Evolutionary conservation across 2,329 filamentous ascomycete species (phyloP).

Genomic region (Neophaeococcomyces aloes): DNA sequence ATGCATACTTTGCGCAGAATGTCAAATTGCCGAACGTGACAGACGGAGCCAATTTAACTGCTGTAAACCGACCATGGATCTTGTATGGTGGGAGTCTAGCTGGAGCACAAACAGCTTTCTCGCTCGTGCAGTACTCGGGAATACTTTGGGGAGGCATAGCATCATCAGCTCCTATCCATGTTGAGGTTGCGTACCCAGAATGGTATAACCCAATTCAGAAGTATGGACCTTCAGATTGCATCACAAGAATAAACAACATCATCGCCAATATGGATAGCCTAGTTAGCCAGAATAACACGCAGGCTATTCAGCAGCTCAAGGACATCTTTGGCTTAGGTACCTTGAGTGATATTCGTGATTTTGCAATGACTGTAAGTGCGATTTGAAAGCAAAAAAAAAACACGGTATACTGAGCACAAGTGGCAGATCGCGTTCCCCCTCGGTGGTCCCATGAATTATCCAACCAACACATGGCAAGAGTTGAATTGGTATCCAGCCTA

Average conservation of each 20-base stretch:
- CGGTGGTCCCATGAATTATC: conserved; percentile 40
- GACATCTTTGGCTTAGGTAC: conserved; percentile 38
- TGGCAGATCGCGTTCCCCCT: conserved; percentile 36
- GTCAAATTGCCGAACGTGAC: conserved; percentile 22
- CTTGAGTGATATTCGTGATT: conserved; percentile 30
- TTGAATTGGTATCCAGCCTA: conserved; percentile 39
- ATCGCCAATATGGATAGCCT: conserved; percentile 42
- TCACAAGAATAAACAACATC: conserved; percentile 40
- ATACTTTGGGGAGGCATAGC: conserved; percentile 40
- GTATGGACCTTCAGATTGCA: conserved; percentile 40
- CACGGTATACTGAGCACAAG: conserved; percentile 29
- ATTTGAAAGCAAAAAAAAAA: no score
- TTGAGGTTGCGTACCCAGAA: conserved; percentile 36
- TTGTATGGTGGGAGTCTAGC: conserved; percentile 39
- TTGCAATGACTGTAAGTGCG: conserved; percentile 14
- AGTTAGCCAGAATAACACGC: conserved; percentile 32
- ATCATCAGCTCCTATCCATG: conserved; percentile 35
- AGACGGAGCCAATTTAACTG: conserved; percentile 28
- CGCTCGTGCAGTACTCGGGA: conserved; percentile 29
- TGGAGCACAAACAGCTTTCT: conserved; percentile 35
- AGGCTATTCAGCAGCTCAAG: conserved; percentile 38
- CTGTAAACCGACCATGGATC: conserved; percentile 35
- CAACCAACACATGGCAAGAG: conserved; percentile 45
- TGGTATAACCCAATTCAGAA: conserved; percentile 44
- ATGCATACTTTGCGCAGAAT: conserved; percentile 35